Base-by-base conservation (phyloP, 441 rosid genomes). In the Euphorbia schlechtendalii region DNA sequence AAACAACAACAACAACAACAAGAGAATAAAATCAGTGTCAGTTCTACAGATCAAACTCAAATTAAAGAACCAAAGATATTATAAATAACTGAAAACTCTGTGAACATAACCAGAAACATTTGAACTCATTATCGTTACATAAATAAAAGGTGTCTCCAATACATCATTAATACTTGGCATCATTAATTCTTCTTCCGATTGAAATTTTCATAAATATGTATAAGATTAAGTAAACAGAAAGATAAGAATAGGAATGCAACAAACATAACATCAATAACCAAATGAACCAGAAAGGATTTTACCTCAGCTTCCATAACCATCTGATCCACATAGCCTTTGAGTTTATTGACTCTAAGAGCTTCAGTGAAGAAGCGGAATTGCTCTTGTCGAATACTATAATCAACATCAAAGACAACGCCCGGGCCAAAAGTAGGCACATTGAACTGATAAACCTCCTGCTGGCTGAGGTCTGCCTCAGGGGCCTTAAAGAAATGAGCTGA, bases 361-460 rank as follows among this genome's bases (percentile, higher is more conserved):
- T 92, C 99, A 0, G 97, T 92, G 56, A 95, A 95, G 83, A 95
- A 95, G 59, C 99, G 84, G 68, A 95, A 95, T 76, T 95, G 98
- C 80, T 95, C 99, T 72, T 92, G 99, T 48, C 99, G 84, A 25
- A 95, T 55, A 3, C 92, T 71, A 70, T 95, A 95, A 69, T 95
- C 96, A 4, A 95, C 99, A 71, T 88, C 98, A 63, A 95, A 95
- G 61, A 95, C 99, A 48, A 95, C 99, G 22, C 98, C 98, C 6
- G 96, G 99, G 11, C 99, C 99, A 64, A 95, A 95, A 60, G 96
- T 86, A 2, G 98, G 99, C 59, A 95, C 99, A 68, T 95, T 95
- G 86, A 95, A 95, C 68, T 86, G 96, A 72, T 95, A 95, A 8
- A 95, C 96, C 72, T 95, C 99, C 77, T 95, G 98, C 85, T 95